Evolutionary conservation across 1,139 yeast species (phyloP), one percentile per base, ranked within the genome.

Genomic region (Suhomyces panamericanus): DNA sequence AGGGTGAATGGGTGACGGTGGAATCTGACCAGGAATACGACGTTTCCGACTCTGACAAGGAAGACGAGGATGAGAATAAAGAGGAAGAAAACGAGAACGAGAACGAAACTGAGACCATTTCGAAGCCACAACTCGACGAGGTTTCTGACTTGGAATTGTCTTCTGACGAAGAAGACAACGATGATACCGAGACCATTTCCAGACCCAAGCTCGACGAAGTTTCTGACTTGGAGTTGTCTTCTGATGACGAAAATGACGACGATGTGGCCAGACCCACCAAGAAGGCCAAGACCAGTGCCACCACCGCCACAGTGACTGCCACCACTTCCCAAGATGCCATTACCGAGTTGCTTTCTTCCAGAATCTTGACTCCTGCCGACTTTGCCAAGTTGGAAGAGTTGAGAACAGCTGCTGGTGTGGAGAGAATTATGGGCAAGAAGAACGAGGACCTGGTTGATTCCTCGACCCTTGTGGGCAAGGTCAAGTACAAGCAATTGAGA

Each of bases 341-440:
- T 66, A 71, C 74, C 50, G 84, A 84, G 44, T 62, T 90, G 36
- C 83, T 95, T 34, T 73, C 91, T 2, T 73, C 84, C 14, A 80
- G 89, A 54, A 87, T 93, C 49, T 77, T 93, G 55, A 93, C 99
- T 0, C 99, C 99, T 20, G 98, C 98, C 0, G 99, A 93, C 72
- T 93, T 91, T 64, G 96, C 96, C 54, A 91, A 91, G 67, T 75
- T 93, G 55, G 95, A 90, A 58, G 96, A 93, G 64, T 78, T 93
- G 56, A 80, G 83, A 59, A 76, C 81, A 10, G 84, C 86, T 64
- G 96, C 96, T 4, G 96, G 96, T 51, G 76, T 89, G 41, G 87
- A 87, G 44, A 87, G 86, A 63, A 63, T 83, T 28, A 70, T 87
- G 79, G 89, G 89, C 38, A 64, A 69, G 50, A 81, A 77, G 43